phyloP scores from a whole-genome alignment of 2,329 filamentous ascomycete genomes.

The Nemania abortiva region DNA sequence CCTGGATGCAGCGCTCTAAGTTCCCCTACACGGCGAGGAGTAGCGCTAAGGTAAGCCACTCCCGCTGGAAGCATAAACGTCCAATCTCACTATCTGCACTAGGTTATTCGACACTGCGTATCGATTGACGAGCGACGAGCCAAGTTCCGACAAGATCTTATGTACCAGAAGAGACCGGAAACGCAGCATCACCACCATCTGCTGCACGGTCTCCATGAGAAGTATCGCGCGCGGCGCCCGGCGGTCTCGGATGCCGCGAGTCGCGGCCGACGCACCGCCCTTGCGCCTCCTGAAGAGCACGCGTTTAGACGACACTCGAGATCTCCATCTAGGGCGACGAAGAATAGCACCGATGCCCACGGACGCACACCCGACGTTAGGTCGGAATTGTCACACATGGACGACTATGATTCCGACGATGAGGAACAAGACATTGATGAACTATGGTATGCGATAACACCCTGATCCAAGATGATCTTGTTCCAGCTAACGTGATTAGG shows the following conservation, averaged over 20 bases:
- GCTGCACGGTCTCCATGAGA: conserved; percentile 50
- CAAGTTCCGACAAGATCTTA: conserved; percentile 78
- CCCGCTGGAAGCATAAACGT: not conserved
- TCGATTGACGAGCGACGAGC: conserved; percentile 78
- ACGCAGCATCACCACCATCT: conserved; percentile 40
- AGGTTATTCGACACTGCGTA: conserved; percentile 75
- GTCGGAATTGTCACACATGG: conserved; percentile 51
- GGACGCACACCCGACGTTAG: conserved; percentile 42
- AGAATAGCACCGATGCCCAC: conserved; percentile 37
- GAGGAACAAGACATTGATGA: conserved; percentile 80
- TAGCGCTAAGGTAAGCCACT: conserved; percentile 58
- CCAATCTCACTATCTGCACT: not conserved
- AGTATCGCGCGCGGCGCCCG: conserved; percentile 52
- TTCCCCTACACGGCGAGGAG: conserved; percentile 76
- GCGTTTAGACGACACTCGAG: conserved; percentile 52
- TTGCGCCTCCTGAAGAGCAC: conserved; percentile 45
- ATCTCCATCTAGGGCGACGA: conserved; percentile 49
- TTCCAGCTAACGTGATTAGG: conserved; percentile 38
- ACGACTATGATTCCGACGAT: conserved; percentile 60
- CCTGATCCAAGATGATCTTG: not conserved
- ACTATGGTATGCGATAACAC: conserved; percentile 65
- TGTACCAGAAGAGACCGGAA: conserved; percentile 62
- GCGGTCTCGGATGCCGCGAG: conserved; percentile 26
- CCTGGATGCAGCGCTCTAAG: conserved; percentile 82
- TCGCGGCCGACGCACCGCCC: conserved; percentile 40